A percentile compares a stretch with the other conserved stretches of the same genome.
Evolutionary conservation across 208 protist genomes (phyloP).

Genomic region (Wallacemonas sp.): DNA sequence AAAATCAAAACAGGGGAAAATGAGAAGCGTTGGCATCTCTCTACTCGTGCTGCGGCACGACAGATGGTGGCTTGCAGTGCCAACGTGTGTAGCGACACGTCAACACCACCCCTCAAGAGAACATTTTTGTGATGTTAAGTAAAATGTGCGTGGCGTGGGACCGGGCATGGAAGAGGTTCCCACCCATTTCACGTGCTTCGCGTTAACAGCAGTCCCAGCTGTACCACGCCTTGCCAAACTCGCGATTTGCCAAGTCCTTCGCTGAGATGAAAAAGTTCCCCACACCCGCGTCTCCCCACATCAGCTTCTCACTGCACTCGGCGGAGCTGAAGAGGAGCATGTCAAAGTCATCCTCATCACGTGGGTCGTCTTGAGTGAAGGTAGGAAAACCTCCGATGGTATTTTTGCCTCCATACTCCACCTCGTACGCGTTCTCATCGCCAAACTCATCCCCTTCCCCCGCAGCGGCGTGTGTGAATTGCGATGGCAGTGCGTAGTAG

Average conservation of each 20-base stretch:
- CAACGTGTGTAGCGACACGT: too few species aligned
- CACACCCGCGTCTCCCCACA: constrained; percentile 20
- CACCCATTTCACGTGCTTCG: too few species aligned
- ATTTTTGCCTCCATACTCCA: not conserved
- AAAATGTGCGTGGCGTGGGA: too few species aligned
- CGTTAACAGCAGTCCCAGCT: constrained; percentile 28
- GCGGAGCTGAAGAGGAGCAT: constrained; percentile 19
- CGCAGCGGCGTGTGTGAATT: not conserved
- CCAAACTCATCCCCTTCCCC: constrained; percentile 6
- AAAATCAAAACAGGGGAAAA: not conserved
- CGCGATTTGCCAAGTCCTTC: constrained; percentile 10
- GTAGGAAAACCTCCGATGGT: constrained; percentile 22
- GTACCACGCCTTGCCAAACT: constrained; percentile 18
- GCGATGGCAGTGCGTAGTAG: not conserved
- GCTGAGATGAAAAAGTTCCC: constrained; percentile 21
- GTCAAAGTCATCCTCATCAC: not conserved
- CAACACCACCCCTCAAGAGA: too few species aligned
- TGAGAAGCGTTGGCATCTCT: too few species aligned
- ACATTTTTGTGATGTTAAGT: too few species aligned
- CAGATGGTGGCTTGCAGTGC: too few species aligned
- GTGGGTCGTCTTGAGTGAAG: constrained; percentile 26
- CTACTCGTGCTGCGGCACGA: too few species aligned
- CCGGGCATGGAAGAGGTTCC: too few species aligned
- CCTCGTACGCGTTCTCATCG: constrained; percentile 11
- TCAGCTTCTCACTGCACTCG: constrained; percentile 17